Evolutionary conservation across 805 yeast species (phyloP), one percentile per base, ranked within the genome.

Genomic region (Priceomyces fermenticarens): DNA sequence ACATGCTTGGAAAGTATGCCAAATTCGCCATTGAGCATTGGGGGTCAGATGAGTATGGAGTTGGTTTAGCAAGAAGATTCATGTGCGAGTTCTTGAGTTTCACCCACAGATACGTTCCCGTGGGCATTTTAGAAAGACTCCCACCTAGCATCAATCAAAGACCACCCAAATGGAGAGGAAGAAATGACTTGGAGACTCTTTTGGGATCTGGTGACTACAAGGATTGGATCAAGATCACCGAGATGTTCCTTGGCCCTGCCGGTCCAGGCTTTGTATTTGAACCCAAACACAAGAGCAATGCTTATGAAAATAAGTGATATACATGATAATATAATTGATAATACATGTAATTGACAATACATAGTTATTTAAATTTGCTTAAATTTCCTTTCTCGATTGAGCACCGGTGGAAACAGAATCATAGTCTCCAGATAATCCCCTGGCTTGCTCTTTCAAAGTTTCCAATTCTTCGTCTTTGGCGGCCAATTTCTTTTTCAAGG

Each of bases 1-100:
- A 83, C 29, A 78, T 84, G 32, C 62, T 91, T 53, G 70, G 72
- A 47, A 75, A 73, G 38, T 93, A 81, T 58, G 80, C 95, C 3
- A 67, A 81, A 40, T 86, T 70, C 59, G 97, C 99, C 0, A 72
- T 93, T 50, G 88, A 88, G 52, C 98, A 93, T 63, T 93, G 99
- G 98, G 99, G 99, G 4, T 76, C 96, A 0, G 99, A 93, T 58
- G 96, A 88, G 53, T 91, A 83, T 61, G 99, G 99, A 31, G 77
- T 93, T 41, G 84, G 87, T 43, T 80, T 80, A 49, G 83, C 96
- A 10, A 81, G 99, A 63, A 74, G 98, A 54, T 93, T 80, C 63
- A 69, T 91, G 73, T 91, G 97, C 67, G 99, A 93, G 64, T 93
- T 88, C 62, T 71, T 93, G 58, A 85, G 96, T 36, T 93, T 93